These are phyloP conservation scores for Toxicodendron radicans DNA, from an alignment of 345 rosid species.

Conservation along the genomic window DNA sequence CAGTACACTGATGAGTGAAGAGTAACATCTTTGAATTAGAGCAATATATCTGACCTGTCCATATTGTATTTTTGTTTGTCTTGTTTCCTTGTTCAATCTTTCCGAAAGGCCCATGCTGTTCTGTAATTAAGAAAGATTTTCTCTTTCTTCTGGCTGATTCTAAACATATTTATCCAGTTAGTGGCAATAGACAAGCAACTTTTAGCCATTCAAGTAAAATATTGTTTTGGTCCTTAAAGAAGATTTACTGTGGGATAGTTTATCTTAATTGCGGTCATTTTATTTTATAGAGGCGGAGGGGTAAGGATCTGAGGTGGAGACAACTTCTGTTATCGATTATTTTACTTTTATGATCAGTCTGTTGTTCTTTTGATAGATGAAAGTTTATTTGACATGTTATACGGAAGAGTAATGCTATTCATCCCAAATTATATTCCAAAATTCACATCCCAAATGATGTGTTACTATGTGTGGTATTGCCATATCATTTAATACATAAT, in stretches of 20 bases:
- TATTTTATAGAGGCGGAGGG: no score
- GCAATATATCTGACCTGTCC: not conserved
- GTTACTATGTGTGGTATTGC: no score
- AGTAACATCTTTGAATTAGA: constrained; percentile 2
- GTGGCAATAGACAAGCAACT: not conserved
- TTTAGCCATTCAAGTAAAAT: not conserved
- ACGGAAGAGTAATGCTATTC: not conserved
- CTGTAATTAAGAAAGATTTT: not conserved
- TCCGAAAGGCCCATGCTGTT: not conserved
- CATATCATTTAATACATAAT: no score
- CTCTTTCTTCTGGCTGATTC: not conserved
- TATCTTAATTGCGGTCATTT: not conserved
- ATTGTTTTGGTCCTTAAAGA: not conserved
- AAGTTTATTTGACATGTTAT: not conserved
- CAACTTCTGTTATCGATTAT: not conserved
- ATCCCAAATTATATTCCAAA: no score
- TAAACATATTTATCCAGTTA: not conserved
- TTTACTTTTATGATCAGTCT: not conserved
- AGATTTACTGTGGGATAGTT: not conserved
- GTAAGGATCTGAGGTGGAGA: not conserved
- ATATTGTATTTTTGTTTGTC: not conserved
- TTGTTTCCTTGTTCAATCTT: not conserved
- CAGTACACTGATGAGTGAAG: not conserved
- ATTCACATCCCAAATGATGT: no score
- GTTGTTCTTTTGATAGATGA: no score